Evolutionary conservation across 2,329 filamentous ascomycete genomes (phyloP), one percentile per base, ranked within the genome.

Genomic region (Penicillium sp.): DNA sequence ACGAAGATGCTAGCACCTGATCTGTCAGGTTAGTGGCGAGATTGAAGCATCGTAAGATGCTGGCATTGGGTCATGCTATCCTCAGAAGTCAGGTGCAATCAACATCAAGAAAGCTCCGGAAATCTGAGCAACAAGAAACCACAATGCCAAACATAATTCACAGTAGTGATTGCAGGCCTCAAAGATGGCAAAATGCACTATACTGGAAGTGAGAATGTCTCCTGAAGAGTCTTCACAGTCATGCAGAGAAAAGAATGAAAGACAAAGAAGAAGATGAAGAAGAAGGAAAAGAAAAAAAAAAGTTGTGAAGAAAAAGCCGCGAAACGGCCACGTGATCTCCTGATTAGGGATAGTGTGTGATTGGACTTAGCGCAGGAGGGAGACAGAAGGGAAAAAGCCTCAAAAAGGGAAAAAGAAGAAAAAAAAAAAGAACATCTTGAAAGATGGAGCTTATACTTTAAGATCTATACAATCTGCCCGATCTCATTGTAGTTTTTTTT

Each of bases 211-310:
- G 17, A 19, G 32, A 19, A 9, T 19, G 6, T 24, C 22, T 40
- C 19, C 7, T 4, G 6, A 29, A 15, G n/a, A 38, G 43, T 13
- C 8, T 4, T 24, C 21, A 15, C 21, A 19, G 19, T 22, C 3
- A 1, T 29, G 43, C 17, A 2, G 13, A 33, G n/a, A 21, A 17
- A 26, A 43, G 32, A 44, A 33, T 40, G 42, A 49, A 29, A 49
- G 47, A 49, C 48, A 54, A 51, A 53, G 56, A 51, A 49, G 29
- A 50, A 54, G 38, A 54, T 48, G 53, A 61, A 48, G 57, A 58
- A 47, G 43, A 51, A 54, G 42, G n/a, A 19, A 34, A 50, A 31
- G 17, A 34, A 41, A 48, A 54, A 49, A 31, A 24, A 35, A 45
- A 49, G 29, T 48, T 37, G 53, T 40, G 46, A 50, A 56, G 53